Base-by-base conservation (phyloP, 305 asterid genomes). In the Solanum hybrid region DNA sequence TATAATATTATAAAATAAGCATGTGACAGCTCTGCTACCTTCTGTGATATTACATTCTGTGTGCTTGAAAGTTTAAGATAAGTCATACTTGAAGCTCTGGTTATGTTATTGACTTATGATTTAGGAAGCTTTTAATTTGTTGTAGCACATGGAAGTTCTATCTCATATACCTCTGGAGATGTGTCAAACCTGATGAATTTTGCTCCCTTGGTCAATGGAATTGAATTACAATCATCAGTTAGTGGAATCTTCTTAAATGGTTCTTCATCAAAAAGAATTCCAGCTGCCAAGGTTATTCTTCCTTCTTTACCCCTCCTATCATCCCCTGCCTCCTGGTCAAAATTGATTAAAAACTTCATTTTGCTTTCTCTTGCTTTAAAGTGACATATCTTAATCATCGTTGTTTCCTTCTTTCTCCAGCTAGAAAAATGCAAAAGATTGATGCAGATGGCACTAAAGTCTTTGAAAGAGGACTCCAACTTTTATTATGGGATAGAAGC, bases 401-500 rank as follows among this genome's bases (percentile, higher is more conserved):
- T 89, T 87, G 74, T 89, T 71, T 77, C 24, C 87, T 29, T 87
- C 74, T 74, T 88, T 90, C 91, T 20, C 26, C 94, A 97, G 99
- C 95, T 94, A 91, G 96, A 92, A 87, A 96, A 93, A 94, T 95
- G 98, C 97, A 95, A 95, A 95, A 94, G 94, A 91, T 89, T 98
- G 64, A 91, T 98, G 91, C 97, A 95, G 94, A 89, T 91, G 90
- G 99, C 99, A 34, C 95, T 94, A 88, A 96, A 95, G 81, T 93
- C 97, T 3, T 91, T 95, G 89, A 92, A 93, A 90, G 98, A 95
- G 89, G 99, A 92, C 90, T 90, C 94, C 39, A 93, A 92, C 87
- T 93, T 87, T 94, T 94, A 95, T 89, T 89, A 95, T 90, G 99
- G 97, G 91, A 96, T 98, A 90, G 98, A 96, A 91, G 98, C 98